phyloP scores from a whole-genome alignment of 768 basidiomycete species.

The Suillus alpinus region DNA sequence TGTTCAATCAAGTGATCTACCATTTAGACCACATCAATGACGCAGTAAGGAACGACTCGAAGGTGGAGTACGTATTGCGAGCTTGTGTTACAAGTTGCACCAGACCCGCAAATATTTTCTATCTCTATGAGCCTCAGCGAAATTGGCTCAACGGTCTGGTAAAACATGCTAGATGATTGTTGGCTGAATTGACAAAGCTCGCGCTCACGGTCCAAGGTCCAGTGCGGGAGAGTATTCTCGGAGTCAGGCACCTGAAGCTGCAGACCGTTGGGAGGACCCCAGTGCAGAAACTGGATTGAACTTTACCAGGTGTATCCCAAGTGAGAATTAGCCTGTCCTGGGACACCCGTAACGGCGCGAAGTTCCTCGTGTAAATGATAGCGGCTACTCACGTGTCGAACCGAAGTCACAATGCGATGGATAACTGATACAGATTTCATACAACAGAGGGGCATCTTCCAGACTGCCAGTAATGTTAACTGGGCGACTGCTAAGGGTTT shows the following conservation, averaged over 20 bases:
- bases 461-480: not conserved
- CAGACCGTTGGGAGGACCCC: not conserved
- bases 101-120: not conserved
- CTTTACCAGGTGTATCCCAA: not conserved
- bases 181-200: not conserved
- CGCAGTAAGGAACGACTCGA: not conserved
- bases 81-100: not conserved
- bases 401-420: not conserved
- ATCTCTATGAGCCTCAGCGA: not conserved
- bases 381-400: not conserved
- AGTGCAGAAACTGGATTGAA: not conserved
- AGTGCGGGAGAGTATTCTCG: not conserved
- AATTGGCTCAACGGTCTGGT: not conserved
- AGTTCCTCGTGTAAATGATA: not conserved
- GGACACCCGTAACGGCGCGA: not conserved
- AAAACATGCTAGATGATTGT: not conserved
- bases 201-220: not conserved
- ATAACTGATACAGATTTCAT: not conserved
- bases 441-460: not conserved
- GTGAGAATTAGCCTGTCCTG: not conserved
- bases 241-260: not conserved
- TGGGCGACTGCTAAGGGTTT: not conserved
- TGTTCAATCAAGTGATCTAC: not conserved
- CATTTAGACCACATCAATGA: not conserved
- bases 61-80: not conserved